phyloP scores from a whole-genome alignment of 768 basidiomycete genomes.

The Pleurotus eryngii region DNA sequence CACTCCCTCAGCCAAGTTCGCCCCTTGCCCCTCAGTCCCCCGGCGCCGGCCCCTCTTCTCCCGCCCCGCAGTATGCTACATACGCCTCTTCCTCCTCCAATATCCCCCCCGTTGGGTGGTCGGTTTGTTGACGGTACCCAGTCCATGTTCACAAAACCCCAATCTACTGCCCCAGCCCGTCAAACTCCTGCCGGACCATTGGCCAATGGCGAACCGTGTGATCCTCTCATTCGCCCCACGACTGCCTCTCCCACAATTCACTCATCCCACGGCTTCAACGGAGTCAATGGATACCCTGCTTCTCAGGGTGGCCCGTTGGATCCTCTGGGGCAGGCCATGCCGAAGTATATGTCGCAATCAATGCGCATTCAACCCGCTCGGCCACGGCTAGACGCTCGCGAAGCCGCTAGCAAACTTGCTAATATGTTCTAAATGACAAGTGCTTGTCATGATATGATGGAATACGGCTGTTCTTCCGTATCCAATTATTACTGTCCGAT shows the following conservation, averaged over 20 bases:
- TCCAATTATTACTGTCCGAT: neutral
- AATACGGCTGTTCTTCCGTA: neutral
- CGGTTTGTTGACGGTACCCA: conserved; percentile 72
- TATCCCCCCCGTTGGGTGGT: conserved; percentile 59
- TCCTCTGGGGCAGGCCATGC: conserved; percentile 59
- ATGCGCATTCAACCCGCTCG: conserved; percentile 69
- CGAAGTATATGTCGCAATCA: conserved; percentile 70
- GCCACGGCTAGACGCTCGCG: conserved; percentile 76
- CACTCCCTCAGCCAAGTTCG: conserved; percentile 19
- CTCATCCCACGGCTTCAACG: conserved; percentile 10
- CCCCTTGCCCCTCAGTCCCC: conserved; percentile 44
- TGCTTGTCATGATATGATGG: neutral
- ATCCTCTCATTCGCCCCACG: conserved; percentile 12
- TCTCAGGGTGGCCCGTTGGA: conserved; percentile 41
- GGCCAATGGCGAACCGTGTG: conserved; percentile 3
- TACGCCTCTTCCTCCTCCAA: conserved; percentile 26
- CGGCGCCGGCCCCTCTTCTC: conserved; percentile 53
- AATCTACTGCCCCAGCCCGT: conserved; percentile 19
- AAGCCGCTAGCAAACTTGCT: conserved; percentile 86
- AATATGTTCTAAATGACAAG: conserved; percentile 66
- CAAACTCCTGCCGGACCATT: conserved; percentile 23
- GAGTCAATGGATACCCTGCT: conserved; percentile 18
- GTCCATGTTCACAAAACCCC: conserved; percentile 73
- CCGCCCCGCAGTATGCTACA: conserved; percentile 27
- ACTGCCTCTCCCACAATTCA: conserved; percentile 14